phyloP scores from a whole-genome alignment of 257 asterid genomes.

The Nemophila menziesii region DNA sequence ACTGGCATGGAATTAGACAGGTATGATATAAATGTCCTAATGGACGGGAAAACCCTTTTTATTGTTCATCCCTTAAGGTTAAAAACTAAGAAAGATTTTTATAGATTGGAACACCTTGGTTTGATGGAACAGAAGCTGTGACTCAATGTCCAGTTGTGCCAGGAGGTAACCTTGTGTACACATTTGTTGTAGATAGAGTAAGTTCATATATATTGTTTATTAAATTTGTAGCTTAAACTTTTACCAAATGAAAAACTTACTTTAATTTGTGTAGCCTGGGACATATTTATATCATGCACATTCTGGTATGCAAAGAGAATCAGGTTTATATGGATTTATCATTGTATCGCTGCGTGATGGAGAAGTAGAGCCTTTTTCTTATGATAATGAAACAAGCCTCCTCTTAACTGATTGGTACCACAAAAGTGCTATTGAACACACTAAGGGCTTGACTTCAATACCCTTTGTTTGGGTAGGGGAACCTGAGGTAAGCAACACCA shows the following conservation, averaged over 20 bases:
- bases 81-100: not conserved
- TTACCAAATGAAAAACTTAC: not conserved
- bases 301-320: slow-evolving; percentile 87
- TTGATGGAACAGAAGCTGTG: slow-evolving; percentile 93
- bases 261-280: slow-evolving; percentile 46
- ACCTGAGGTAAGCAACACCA: slow-evolving; percentile 84
- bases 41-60: too few relatives aligned
- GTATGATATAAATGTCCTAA: too few relatives aligned
- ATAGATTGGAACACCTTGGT: slow-evolving; percentile 86
- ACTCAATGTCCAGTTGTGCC: slow-evolving; percentile 86
- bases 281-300: slow-evolving; percentile 86
- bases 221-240: too few relatives aligned
- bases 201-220: slow-evolving; percentile 5
- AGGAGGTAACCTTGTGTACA: slow-evolving; percentile 69
- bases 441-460: slow-evolving; percentile 51
- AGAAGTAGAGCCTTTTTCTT: slow-evolving; percentile 47
- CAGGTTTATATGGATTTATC: slow-evolving; percentile 65
- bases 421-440: slow-evolving; percentile 43
- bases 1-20: slow-evolving; percentile 99
- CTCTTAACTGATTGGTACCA: slow-evolving; percentile 85
- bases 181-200: slow-evolving; percentile 73
- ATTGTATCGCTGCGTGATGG: slow-evolving; percentile 51
- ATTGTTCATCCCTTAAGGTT: too few relatives aligned
- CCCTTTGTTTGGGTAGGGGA: slow-evolving; percentile 88
- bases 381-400: slow-evolving; percentile 58